A percentile compares a stretch with the other conserved stretches of the same genome.
Conservation (phyloP, 495 filamentous ascomycete species). For the Xylaria acuta region DNA sequence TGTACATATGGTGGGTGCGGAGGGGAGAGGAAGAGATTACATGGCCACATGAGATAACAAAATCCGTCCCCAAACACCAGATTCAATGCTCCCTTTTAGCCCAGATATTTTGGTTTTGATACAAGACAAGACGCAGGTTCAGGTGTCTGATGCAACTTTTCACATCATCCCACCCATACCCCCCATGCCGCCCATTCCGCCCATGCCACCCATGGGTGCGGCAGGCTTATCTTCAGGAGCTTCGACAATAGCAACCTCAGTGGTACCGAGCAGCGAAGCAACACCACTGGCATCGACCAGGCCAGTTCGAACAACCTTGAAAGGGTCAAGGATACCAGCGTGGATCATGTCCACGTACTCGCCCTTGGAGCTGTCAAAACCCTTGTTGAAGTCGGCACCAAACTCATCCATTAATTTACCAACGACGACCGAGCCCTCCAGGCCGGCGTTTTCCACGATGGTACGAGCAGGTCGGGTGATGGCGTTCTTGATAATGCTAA, state of each 20-base stretch:
- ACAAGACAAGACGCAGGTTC: slow-evolving; percentile 33
- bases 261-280: slow-evolving; percentile 95
- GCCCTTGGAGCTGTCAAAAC: slow-evolving; percentile 93
- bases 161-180: slow-evolving; percentile 69
- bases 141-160: slow-evolving; percentile 33
- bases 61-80: slow-evolving; percentile 43
- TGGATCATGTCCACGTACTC: slow-evolving; percentile 99
- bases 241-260: slow-evolving; percentile 96
- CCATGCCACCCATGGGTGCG: slow-evolving; percentile 61
- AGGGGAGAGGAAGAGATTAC: slow-evolving; percentile 40
- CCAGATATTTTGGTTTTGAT: slow-evolving; percentile 39
- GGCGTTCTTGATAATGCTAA: slow-evolving; percentile 94
- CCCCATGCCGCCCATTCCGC: slow-evolving; percentile 75
- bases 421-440: slow-evolving; percentile 94
- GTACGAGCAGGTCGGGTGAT: slow-evolving; percentile 93
- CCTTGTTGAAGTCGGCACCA: slow-evolving; percentile 94
- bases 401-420: slow-evolving; percentile 98
- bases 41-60: slow-evolving; percentile 33
- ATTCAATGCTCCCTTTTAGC: slow-evolving; percentile 41
- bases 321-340: slow-evolving; percentile 94
- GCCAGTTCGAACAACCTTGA: slow-evolving; percentile 98
- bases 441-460: slow-evolving; percentile 97
- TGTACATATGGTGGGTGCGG: slow-evolving; percentile 31
- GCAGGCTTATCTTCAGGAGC: slow-evolving; percentile 88
- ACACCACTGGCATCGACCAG: slow-evolving; percentile 95